Conservation (phyloP, 371 early-diverging fungal species). For the Mucor racemosus region DNA sequence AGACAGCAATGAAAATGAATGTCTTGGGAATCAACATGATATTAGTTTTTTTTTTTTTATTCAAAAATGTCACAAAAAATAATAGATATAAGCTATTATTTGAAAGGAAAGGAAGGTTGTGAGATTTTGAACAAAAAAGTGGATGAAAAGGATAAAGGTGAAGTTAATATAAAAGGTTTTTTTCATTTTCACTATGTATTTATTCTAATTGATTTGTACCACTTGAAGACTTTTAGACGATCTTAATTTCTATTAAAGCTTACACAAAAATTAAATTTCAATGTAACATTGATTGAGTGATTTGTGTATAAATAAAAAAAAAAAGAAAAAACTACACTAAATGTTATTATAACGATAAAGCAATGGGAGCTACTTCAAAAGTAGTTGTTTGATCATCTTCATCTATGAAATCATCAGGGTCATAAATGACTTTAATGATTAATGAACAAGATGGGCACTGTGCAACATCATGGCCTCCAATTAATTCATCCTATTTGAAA, state of each 20-base stretch:
- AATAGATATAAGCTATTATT: background rate
- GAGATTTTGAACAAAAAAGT: background rate
- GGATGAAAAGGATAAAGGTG: background rate
- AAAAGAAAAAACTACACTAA: background rate
- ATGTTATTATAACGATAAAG: background rate
- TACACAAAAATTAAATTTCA: conserved; percentile 6
- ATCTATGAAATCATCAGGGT: conserved; percentile 71
- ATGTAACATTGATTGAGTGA: conserved; percentile 6
- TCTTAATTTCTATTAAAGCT: conserved; percentile 4
- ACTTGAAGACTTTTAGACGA: conserved; percentile 3
- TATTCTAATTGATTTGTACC: conserved; percentile 14
- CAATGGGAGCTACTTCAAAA: conserved; percentile 40
- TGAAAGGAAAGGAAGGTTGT: conserved; percentile 4
- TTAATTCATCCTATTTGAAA: conserved; percentile 74
- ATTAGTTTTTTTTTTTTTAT: background rate
- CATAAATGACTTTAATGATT: conserved; percentile 86
- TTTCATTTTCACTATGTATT: background rate
- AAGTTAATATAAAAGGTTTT: background rate
- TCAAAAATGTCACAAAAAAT: conserved; percentile 1
- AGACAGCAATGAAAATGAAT: conserved; percentile 18
- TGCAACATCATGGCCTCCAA: conserved; percentile 93
- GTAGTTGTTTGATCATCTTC: conserved; percentile 41
- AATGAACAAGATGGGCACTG: conserved; percentile 97
- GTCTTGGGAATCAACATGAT: conserved; percentile 13
- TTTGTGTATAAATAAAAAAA: background rate